Evolutionary conservation across 2,329 filamentous ascomycete species (phyloP), one percentile per base, ranked within the genome.

Genomic region (Cladophialophora immunda): DNA sequence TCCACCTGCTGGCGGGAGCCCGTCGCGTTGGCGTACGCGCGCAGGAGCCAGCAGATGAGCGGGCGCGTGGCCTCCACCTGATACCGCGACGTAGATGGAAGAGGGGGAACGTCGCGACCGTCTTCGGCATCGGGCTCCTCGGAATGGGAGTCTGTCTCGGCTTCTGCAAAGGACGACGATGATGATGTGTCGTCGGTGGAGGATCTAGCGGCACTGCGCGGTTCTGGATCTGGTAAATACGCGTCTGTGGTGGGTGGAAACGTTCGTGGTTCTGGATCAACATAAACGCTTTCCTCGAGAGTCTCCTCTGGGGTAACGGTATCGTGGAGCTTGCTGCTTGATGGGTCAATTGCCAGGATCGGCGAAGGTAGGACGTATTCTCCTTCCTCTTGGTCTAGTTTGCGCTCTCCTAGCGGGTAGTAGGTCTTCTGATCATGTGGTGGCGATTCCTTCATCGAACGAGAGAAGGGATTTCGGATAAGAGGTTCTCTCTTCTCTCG

Each of bases 351-450:
- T 1, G 69, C 60, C 11, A 61, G 47, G 34, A 64, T 67, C 3
- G 70, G 71, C 13, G 71, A 67, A 1, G 71, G 71, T 17, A 73
- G 55, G 7, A 71, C 67, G 50, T 73, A 73, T 66, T 73, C 71
- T 32, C 71, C 71, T 67, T 73, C 71, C 61, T 72, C 69, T 25
- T 69, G 62, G 53, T 73, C 71, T 6, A 72, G 36, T 45, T 65
- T 62, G 13, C 61, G 36, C n/a, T 73, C 64, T n/a, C 70, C 70
- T 13, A 71, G 52, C 13, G 70, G 62, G 30, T 73, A 73, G 45
- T 71, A 70, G 25, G 64, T 63, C 45, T 71, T 41, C 65, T 73
- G 71, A 5, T 57, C 54, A 27, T 45, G 47, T 25, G 54, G 59
- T 13, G 45, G 57, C 0, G 32, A 32, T 29, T 53, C 19, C 50